Evolutionary conservation across 768 basidiomycete genomes (phyloP).

Genomic region (Tulasnella sp.): DNA sequence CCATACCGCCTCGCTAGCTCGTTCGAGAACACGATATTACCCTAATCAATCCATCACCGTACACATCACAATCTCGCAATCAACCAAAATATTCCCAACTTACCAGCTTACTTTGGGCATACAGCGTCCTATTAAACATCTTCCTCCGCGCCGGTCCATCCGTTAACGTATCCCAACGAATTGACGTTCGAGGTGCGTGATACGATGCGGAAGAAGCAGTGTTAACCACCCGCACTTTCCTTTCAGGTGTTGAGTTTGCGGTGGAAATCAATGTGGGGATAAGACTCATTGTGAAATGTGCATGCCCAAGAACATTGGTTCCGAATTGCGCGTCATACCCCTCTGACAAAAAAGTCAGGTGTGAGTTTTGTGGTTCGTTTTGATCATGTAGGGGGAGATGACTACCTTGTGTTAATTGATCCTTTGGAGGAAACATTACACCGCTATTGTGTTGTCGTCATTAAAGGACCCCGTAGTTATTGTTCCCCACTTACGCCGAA

Average conservation of each 20-base stretch:
- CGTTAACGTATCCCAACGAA: conserved; percentile 2
- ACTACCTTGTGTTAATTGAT: conserved; percentile 6
- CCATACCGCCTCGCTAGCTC: conserved; percentile 17
- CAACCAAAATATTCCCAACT: background rate
- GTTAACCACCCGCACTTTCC: conserved; percentile 13
- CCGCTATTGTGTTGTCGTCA: too few relatives aligned
- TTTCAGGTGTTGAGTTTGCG: conserved; percentile 1
- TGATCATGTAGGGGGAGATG: background rate
- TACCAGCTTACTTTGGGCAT: conserved; percentile 11
- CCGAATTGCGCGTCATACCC: conserved; percentile 11
- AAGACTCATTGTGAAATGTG: conserved; percentile 6
- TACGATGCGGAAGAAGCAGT: conserved; percentile 4
- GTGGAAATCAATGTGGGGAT: background rate
- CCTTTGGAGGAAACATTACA: conserved; percentile 7
- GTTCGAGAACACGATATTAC: conserved; percentile 12
- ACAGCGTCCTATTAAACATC: background rate
- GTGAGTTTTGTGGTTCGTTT: background rate
- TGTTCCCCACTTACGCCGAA: conserved; percentile 2
- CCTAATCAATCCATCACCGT: conserved; percentile 9
- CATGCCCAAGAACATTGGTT: conserved; percentile 4
- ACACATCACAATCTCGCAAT: background rate
- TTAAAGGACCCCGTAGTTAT: too few relatives aligned
- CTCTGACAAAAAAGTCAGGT: background rate
- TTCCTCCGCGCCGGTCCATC: conserved; percentile 5
- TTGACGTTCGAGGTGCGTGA: background rate